phyloP scores from a whole-genome alignment of 2,329 filamentous ascomycete genomes.

The Sarocladium brachiariae region DNA sequence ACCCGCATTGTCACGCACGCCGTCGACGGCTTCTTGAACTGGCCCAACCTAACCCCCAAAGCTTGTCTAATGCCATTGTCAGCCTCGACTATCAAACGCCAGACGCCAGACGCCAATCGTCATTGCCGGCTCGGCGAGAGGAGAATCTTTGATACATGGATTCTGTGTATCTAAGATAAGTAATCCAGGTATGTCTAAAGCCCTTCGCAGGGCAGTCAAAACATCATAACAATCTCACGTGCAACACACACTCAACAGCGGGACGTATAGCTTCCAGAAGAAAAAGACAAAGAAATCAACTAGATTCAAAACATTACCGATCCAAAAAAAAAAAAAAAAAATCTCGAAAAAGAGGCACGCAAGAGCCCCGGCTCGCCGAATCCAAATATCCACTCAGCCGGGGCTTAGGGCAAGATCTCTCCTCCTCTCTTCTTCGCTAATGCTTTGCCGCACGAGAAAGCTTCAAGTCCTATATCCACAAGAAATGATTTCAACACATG shows the following conservation, averaged over 20 bases:
- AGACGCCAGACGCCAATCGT: no score
- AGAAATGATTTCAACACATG: conserved; percentile 10
- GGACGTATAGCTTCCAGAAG: background rate
- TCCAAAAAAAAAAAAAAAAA: no score
- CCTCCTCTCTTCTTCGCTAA: background rate
- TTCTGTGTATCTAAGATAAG: background rate
- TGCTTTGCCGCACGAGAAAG: background rate
- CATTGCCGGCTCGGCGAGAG: background rate
- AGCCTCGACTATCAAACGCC: no score
- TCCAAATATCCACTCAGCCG: background rate
- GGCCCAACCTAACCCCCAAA: background rate
- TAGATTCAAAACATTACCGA: conserved; percentile 10
- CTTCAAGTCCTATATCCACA: conserved; percentile 13
- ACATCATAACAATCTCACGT: conserved; percentile 4
- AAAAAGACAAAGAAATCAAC: conserved; percentile 5
- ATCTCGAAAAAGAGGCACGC: background rate
- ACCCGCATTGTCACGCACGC: no score
- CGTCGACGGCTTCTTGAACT: no score
- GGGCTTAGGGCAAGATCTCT: background rate
- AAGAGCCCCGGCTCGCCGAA: background rate
- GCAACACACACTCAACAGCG: background rate
- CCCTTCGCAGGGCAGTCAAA: background rate
- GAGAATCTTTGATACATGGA: background rate
- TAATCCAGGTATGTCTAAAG: background rate
- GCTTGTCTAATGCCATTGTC: background rate